Conservation (phyloP, 495 filamentous ascomycete species). For the Lasiosphaeria miniovina region DNA sequence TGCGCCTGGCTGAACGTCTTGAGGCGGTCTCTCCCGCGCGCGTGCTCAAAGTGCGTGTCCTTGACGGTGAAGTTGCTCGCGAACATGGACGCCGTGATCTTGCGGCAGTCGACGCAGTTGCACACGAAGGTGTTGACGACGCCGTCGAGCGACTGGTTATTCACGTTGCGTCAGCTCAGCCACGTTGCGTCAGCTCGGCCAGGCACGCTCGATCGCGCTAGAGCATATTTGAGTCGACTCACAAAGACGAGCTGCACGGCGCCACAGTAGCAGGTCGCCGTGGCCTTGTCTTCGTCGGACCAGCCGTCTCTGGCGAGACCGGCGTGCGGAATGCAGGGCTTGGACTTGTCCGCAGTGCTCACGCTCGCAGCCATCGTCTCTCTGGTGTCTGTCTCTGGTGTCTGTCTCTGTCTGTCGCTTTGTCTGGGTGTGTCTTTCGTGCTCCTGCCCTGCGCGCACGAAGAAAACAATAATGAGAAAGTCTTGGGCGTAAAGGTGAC, state of each 20-base stretch:
- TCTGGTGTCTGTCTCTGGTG: slow-evolving; percentile 2
- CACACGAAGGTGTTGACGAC: slow-evolving; percentile 52
- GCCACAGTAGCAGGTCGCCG: slow-evolving; percentile 55
- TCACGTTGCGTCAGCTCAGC: slow-evolving; percentile 2
- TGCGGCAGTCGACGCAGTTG: slow-evolving; percentile 57
- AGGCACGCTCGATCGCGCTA: background rate
- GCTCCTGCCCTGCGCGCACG: background rate
- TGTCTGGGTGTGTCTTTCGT: background rate
- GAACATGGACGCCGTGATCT: slow-evolving; percentile 59
- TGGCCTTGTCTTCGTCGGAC: slow-evolving; percentile 44
- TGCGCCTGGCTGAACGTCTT: slow-evolving; percentile 36
- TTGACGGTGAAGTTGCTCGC: slow-evolving; percentile 52
- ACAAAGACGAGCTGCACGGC: slow-evolving; percentile 53
- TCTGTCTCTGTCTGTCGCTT: slow-evolving; percentile 1
- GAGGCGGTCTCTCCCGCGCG: slow-evolving; percentile 47
- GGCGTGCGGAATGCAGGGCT: slow-evolving; percentile 26
- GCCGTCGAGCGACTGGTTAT: slow-evolving; percentile 28
- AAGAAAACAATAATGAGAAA: background rate
- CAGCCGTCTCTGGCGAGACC: slow-evolving; percentile 32
- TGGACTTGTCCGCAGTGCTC: slow-evolving; percentile 14
- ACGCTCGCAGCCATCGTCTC: slow-evolving; percentile 11
- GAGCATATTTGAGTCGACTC: slow-evolving; percentile 24
- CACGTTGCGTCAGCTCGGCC: slow-evolving; percentile 3
- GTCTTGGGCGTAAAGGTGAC: background rate
- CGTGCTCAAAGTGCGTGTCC: slow-evolving; percentile 40